Percentiles rank a stretch among this genome's conserved stretches.
Conservation (phyloP, 1,139 yeast species). For the Zygosaccharomyces pseudobailii region DNA sequence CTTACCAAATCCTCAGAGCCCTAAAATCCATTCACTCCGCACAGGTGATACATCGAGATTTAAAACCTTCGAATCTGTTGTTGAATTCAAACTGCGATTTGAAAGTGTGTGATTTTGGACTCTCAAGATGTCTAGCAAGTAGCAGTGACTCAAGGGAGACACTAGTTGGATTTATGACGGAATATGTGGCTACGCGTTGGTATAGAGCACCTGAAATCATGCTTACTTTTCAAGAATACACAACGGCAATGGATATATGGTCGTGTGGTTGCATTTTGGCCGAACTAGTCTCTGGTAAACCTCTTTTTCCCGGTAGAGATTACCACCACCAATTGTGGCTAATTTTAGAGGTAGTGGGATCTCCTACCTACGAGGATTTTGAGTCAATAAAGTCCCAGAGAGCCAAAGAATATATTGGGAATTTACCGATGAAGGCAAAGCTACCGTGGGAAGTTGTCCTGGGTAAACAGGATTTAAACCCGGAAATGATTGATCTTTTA, state of each 20-base stretch:
- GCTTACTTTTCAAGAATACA: conserved; percentile 63
- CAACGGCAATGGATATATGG: conserved; percentile 74
- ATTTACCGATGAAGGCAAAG: conserved; percentile 52
- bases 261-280: conserved; percentile 75
- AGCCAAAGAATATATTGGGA: conserved; percentile 56
- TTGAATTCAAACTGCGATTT: conserved; percentile 87
- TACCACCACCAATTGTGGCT: conserved; percentile 61
- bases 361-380: conserved; percentile 57
- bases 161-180: conserved; percentile 53
- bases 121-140: conserved; percentile 78
- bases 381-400: conserved; percentile 53
- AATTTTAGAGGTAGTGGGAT: conserved; percentile 59
- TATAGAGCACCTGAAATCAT: conserved; percentile 76
- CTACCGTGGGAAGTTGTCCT: conserved; percentile 43
- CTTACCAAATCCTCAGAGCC: conserved; percentile 61
- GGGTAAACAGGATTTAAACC: conserved; percentile 42
- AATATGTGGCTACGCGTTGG: conserved; percentile 79
- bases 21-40: conserved; percentile 62
- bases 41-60: conserved; percentile 76
- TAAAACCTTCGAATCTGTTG: conserved; percentile 82
- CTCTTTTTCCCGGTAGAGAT: conserved; percentile 78
- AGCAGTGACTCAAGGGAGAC: conserved; percentile 40
- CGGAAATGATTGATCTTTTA: conserved; percentile 58
- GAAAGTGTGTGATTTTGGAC: conserved; percentile 90
- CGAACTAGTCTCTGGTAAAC: conserved; percentile 56